phyloP scores from a whole-genome alignment of 2,329 filamentous ascomycete species.

The Penicillium sp. region DNA sequence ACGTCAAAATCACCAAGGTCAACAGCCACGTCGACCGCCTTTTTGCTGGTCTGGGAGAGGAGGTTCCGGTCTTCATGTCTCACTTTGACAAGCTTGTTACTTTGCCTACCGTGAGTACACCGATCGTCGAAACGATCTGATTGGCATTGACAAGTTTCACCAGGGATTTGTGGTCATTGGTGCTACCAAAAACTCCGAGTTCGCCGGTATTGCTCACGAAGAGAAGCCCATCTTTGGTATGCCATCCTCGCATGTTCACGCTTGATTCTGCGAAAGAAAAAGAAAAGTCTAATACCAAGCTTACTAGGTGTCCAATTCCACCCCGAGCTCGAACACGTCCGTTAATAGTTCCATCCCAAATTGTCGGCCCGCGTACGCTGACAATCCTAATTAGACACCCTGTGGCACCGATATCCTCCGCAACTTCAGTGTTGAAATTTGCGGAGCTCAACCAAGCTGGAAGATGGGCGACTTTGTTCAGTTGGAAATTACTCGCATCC shows the following conservation, averaged over 20 bases:
- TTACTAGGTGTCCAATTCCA: conserved; percentile 69
- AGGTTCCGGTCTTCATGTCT: conserved; percentile 74
- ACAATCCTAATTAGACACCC: conserved; percentile 27
- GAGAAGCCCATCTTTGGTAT: conserved; percentile 58
- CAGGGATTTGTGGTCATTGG: conserved; percentile 67
- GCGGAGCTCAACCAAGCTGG: conserved; percentile 71
- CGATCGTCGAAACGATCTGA: not conserved
- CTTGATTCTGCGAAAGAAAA: not conserved
- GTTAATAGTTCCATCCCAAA: not conserved
- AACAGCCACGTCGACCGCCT: conserved; percentile 64
- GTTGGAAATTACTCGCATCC: conserved; percentile 73
- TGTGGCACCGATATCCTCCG: conserved; percentile 63
- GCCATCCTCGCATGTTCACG: not conserved
- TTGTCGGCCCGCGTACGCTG: not conserved
- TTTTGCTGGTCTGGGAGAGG: conserved; percentile 67
- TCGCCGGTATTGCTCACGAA: conserved; percentile 63
- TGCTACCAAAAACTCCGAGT: conserved; percentile 68
- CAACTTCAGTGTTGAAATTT: conserved; percentile 84
- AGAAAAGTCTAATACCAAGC: conserved; percentile 2
- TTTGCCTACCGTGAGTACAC: conserved; percentile 49
- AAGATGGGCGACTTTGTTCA: conserved; percentile 78
- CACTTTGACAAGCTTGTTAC: conserved; percentile 79
- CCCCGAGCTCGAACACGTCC: conserved; percentile 61
- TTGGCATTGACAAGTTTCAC: conserved; percentile 2
- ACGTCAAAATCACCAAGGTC: conserved; percentile 56